These are phyloP conservation scores for Brettanomyces nanus DNA, from an alignment of 805 yeast species.

Conservation along the genomic window DNA sequence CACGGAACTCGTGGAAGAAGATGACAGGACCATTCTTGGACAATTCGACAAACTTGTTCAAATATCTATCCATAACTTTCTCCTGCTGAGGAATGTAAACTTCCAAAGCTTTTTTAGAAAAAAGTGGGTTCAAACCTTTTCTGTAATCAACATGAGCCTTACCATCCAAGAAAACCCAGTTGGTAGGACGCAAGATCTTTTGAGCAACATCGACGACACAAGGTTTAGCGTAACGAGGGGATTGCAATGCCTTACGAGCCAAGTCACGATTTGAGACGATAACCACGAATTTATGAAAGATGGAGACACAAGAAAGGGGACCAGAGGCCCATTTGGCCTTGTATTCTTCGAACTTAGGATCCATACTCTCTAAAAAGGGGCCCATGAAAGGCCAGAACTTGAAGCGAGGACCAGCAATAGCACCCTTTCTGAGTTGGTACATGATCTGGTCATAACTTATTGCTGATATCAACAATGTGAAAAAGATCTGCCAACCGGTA, in stretches of 20 bases:
- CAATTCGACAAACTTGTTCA: constrained; percentile 52
- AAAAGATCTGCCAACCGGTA: constrained; percentile 47
- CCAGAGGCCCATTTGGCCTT: constrained; percentile 92
- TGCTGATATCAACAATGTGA: constrained; percentile 38
- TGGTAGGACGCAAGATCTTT: constrained; percentile 87
- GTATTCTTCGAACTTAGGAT: constrained; percentile 94
- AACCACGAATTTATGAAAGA: constrained; percentile 95
- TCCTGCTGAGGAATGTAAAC: constrained; percentile 82
- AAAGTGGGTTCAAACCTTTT: constrained; percentile 80
- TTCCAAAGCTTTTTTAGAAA: constrained; percentile 76
- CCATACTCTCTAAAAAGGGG: constrained; percentile 87
- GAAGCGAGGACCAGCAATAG: constrained; percentile 81
- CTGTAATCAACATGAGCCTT: constrained; percentile 93
- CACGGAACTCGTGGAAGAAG: constrained; percentile 92
- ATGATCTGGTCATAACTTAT: constrained; percentile 67
- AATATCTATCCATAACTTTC: constrained; percentile 72
- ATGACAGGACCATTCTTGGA: constrained; percentile 57
- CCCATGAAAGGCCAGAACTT: constrained; percentile 95
- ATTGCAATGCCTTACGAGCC: constrained; percentile 76
- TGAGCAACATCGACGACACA: constrained; percentile 97
- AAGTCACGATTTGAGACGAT: constrained; percentile 85
- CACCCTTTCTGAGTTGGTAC: constrained; percentile 75
- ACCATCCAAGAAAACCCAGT: constrained; percentile 98
- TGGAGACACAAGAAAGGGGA: constrained; percentile 90
- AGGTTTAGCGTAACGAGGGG: constrained; percentile 87